phyloP scores from a whole-genome alignment of 306 rosid species.

The Cicer yamashitae region DNA sequence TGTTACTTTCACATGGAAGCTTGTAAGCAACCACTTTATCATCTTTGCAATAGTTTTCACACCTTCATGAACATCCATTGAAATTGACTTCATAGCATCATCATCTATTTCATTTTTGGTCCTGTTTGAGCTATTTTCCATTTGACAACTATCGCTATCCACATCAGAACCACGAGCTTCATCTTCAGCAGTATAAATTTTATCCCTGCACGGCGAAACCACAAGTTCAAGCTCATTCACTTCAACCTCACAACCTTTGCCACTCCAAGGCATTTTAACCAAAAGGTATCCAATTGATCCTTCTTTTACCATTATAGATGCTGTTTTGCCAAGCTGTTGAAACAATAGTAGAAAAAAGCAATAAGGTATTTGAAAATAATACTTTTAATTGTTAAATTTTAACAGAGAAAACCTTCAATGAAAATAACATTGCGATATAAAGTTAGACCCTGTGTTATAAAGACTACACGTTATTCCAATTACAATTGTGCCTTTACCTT shows the following conservation, averaged over 20 bases:
- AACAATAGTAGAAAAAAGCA: conserved; percentile 35
- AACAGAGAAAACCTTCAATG: background rate
- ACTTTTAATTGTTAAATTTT: background rate
- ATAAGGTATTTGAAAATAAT: background rate
- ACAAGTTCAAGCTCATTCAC: conserved; percentile 88
- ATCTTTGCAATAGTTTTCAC: conserved; percentile 91
- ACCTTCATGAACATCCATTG: conserved; percentile 86
- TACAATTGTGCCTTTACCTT: background rate
- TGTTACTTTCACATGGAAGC: conserved; percentile 77
- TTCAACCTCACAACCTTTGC: conserved; percentile 83
- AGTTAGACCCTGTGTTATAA: background rate
- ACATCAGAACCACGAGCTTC: conserved; percentile 52
- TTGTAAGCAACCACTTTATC: conserved; percentile 81
- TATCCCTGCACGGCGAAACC: conserved; percentile 60
- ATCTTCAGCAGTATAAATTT: conserved; percentile 43
- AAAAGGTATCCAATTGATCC: conserved; percentile 84
- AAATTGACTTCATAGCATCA: conserved; percentile 59
- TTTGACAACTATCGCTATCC: conserved; percentile 38
- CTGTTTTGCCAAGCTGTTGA: conserved; percentile 62
- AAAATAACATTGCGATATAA: background rate
- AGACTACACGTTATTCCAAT: conserved; percentile 18
- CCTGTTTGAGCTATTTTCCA: conserved; percentile 42
- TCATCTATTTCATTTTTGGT: conserved; percentile 51
- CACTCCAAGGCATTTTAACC: conserved; percentile 91
- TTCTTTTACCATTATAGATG: conserved; percentile 71